phyloP scores from a whole-genome alignment of 139 green algal species.

The Zygnema cylindricum region DNA sequence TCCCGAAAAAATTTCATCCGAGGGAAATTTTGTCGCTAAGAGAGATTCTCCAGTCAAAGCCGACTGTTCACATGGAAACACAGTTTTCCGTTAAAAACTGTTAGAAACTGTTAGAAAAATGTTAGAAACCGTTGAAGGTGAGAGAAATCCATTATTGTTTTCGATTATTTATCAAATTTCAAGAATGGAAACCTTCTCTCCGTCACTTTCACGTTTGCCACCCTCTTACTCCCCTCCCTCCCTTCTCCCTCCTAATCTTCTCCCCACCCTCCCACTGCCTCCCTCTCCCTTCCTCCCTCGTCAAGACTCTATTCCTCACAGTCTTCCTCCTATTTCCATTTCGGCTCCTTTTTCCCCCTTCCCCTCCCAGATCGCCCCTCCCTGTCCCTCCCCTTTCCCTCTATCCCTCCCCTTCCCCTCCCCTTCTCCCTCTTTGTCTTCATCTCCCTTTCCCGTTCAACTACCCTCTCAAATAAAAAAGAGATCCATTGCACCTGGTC shows the following conservation, averaged over 20 bases:
- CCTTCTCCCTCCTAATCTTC: too few relatives aligned
- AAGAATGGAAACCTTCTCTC: too few relatives aligned
- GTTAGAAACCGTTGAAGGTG: background rate
- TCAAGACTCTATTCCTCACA: too few relatives aligned
- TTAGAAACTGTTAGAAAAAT: constrained; percentile 3
- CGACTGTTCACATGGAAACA: constrained; percentile 58
- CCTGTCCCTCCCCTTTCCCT: too few relatives aligned
- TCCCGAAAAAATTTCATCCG: constrained; percentile 78
- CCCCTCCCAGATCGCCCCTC: too few relatives aligned
- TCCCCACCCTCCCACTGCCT: background rate
- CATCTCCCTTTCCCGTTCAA: background rate
- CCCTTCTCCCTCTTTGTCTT: background rate
- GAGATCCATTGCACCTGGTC: constrained; percentile 21
- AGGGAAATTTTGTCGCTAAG: constrained; percentile 49
- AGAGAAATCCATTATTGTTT: constrained; percentile 6
- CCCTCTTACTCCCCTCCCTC: too few relatives aligned
- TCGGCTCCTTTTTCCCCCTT: too few relatives aligned
- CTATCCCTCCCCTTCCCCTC: background rate
- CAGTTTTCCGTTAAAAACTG: background rate
- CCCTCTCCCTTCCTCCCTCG: too few relatives aligned
- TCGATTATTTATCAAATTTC: background rate
- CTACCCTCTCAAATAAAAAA: background rate
- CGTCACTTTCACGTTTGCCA: too few relatives aligned
- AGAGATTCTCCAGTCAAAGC: constrained; percentile 86
- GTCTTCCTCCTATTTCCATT: too few relatives aligned